Evolutionary conservation across 306 rosid species (phyloP), one percentile per base, ranked within the genome.

Genomic region (Castanea mollissima): DNA sequence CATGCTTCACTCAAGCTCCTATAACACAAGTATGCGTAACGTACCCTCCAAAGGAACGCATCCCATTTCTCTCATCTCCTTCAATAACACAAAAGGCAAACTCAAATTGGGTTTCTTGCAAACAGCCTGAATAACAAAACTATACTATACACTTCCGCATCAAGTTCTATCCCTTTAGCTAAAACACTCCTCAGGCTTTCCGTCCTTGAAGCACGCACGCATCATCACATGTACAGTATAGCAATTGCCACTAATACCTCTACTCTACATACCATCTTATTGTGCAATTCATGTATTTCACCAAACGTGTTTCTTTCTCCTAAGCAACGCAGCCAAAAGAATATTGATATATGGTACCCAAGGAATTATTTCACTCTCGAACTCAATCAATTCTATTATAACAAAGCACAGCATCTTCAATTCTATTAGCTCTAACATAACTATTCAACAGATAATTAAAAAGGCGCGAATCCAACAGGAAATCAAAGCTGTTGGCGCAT

Each of bases 41-140:
- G 27, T 25, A 25, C 27, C 27, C 1, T 81, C 85, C 0, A 91
- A 86, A 6, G 90, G 94, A 78, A 80, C 81, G 90, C 87, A 94
- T 25, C 96, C 88, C 69, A 56, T 52, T 71, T 82, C 85, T 69
- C 81, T 92, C 98, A 92, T 94, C 84, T 89, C 88, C 78, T 79
- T 77, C 83, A 92, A 74, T 77, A 89, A 75, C 77, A 55, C 62
- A 56, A 52, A 55, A 1, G 92, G 91, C 79, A 78, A 85, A 78
- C 63, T 77, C 13, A 73, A 81, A 74, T 87, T 56, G 1, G 74
- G 62, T 83, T 58, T 78, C 85, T 25, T 62, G 85, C 92, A 91
- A 81, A 72, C 77, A 32, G 90, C 90, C 71, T 80, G 86, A 73
- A 92, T 79, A 52, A 80, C 78, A 76, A 84, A 75, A 74, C 86